These are phyloP conservation scores for Malus fusca DNA, from an alignment of 306 rosid genomes.

Conservation along the genomic window DNA sequence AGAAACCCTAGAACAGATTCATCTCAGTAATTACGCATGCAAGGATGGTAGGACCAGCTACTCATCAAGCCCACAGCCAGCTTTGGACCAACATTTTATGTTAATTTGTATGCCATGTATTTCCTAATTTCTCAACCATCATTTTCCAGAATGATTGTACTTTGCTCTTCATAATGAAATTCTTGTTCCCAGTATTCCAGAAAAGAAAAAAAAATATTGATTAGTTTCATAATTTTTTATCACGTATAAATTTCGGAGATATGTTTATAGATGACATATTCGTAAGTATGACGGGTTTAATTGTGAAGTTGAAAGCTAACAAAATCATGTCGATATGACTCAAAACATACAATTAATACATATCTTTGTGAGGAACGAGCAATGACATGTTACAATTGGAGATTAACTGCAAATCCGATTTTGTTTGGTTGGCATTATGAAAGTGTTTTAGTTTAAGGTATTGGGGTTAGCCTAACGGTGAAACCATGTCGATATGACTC, in stretches of 20 bases:
- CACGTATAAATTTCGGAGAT: not conserved
- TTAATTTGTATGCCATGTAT: not conserved
- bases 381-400: no score
- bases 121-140: not conserved
- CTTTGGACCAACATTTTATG: constrained; percentile 6
- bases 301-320: not conserved
- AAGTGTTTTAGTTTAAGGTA: no score
- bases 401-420: no score
- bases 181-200: not conserved
- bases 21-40: constrained; percentile 8
- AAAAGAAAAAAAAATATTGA: not conserved
- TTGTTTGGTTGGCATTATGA: no score
- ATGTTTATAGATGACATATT: not conserved
- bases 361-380: no score
- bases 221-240: not conserved
- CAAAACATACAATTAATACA: no score
- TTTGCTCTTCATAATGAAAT: not conserved
- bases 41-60: constrained; percentile 1
- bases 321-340: no score
- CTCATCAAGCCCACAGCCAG: not conserved
- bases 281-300: no score
- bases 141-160: not conserved
- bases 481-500: no score
- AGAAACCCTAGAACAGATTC: constrained; percentile 29
- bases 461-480: no score